Conservation (phyloP, 2,329 filamentous ascomycete species). For the Xylaria sp. region DNA sequence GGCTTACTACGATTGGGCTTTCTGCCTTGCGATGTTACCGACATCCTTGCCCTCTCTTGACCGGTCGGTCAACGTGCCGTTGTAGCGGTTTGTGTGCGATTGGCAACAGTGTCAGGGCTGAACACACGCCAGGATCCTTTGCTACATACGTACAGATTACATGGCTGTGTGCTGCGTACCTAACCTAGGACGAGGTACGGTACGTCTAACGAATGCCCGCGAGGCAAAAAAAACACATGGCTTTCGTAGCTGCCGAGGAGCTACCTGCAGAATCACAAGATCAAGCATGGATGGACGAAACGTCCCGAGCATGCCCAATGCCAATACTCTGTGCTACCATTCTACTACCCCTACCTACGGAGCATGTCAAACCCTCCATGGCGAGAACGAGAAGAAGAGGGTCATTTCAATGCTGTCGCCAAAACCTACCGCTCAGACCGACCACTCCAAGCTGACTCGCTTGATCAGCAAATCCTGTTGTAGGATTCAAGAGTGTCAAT, state of each 20-base stretch:
- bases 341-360: not conserved
- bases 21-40: not conserved
- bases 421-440: not conserved
- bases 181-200: not conserved
- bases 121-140: not conserved
- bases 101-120: constrained; percentile 7
- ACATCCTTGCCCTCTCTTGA: constrained; percentile 15
- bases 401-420: not conserved
- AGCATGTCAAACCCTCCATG: not conserved
- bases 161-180: too few relatives aligned
- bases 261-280: constrained; percentile 5
- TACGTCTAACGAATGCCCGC: not conserved
- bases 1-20: constrained; percentile 11
- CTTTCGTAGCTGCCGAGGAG: constrained; percentile 8
- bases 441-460: not conserved
- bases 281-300: constrained; percentile 5
- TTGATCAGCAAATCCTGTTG: not conserved
- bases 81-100: constrained; percentile 2
- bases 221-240: constrained; percentile 7
- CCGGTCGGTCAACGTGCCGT: constrained; percentile 16
- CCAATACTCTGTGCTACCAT: not conserved
- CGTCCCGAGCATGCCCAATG: not conserved
- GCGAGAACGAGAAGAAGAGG: not conserved
- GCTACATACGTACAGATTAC: too few relatives aligned
- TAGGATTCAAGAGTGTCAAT: not conserved